Conservation (phyloP, 371 early-diverging fungal species). For the Zychaea mexicana region DNA sequence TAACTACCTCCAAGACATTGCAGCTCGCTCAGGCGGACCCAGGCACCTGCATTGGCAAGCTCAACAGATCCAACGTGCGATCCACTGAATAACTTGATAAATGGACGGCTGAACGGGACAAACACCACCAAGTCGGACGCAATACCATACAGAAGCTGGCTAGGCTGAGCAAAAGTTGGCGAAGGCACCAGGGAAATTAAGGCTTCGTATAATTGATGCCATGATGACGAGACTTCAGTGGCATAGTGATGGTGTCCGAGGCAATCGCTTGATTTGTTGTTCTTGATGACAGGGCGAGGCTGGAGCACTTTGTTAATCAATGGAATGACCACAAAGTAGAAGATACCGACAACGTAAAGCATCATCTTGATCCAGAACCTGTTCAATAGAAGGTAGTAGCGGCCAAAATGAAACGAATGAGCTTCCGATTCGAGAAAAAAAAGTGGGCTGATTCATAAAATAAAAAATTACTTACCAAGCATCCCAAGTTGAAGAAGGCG, state of each 20-base stretch:
- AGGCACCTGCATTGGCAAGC: slow-evolving; percentile 25
- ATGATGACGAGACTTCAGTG: slow-evolving; percentile 27
- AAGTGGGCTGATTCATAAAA: neutral
- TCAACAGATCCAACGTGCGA: neutral
- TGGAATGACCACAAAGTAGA: slow-evolving; percentile 30
- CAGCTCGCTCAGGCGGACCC: slow-evolving; percentile 38
- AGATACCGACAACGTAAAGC: slow-evolving; percentile 25
- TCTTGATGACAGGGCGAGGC: slow-evolving; percentile 13
- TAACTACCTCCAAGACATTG: slow-evolving; percentile 40
- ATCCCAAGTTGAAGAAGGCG: neutral
- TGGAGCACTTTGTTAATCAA: slow-evolving; percentile 27
- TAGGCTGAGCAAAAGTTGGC: neutral
- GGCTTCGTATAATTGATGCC: slow-evolving; percentile 25
- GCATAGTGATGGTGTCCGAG: slow-evolving; percentile 34
- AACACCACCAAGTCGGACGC: neutral
- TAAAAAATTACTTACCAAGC: slow-evolving; percentile 5
- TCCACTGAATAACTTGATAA: neutral
- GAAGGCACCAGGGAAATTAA: slow-evolving; percentile 1
- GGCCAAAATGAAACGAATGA: neutral
- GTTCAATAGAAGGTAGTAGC: no score
- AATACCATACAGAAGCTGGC: slow-evolving; percentile 1
- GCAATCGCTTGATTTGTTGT: slow-evolving; percentile 13
- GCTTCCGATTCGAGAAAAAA: neutral
- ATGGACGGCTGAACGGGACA: neutral
- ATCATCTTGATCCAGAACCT: slow-evolving; percentile 17